phyloP scores from a whole-genome alignment of 768 basidiomycete species.

The Termitomyces sp. region DNA sequence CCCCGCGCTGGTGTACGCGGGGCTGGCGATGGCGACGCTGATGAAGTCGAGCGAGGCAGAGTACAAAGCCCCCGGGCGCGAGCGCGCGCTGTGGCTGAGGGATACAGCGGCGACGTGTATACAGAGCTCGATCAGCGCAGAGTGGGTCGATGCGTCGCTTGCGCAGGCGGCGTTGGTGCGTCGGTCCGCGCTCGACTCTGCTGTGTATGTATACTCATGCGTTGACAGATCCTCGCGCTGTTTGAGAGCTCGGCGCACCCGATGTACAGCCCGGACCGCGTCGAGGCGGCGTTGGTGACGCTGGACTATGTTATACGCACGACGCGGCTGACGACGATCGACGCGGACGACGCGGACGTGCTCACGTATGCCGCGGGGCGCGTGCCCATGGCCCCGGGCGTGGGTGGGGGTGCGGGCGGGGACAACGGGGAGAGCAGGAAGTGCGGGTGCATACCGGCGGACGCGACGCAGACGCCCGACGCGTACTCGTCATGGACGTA shows the following conservation, averaged over 20 bases:
- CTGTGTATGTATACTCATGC: not conserved
- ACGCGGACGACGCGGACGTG: constrained; percentile 49
- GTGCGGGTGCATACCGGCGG: constrained; percentile 43
- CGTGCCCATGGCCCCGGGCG: constrained; percentile 42
- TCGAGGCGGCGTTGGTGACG: constrained; percentile 45
- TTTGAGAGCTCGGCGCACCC: constrained; percentile 78
- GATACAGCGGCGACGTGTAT: constrained; percentile 52
- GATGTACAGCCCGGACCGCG: constrained; percentile 50
- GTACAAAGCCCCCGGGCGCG: constrained; percentile 46
- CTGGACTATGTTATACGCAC: constrained; percentile 63
- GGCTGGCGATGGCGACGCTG: constrained; percentile 64
- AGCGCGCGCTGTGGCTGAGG: constrained; percentile 52
- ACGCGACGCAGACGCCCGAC: constrained; percentile 30
- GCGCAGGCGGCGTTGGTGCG: constrained; percentile 69
- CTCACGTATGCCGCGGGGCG: constrained; percentile 42
- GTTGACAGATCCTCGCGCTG: constrained; percentile 59
- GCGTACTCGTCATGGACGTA: constrained; percentile 41
- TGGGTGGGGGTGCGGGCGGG: constrained; percentile 8
- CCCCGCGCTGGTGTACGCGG: constrained; percentile 65
- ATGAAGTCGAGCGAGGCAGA: constrained; percentile 71
- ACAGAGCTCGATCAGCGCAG: constrained; percentile 42
- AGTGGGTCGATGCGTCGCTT: constrained; percentile 56
- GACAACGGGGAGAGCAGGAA: constrained; percentile 25
- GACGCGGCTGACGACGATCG: constrained; percentile 51
- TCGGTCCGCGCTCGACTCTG: rapidly evolving